Base-by-base conservation (phyloP, 257 asterid genomes). In the Datura wrightii region DNA sequence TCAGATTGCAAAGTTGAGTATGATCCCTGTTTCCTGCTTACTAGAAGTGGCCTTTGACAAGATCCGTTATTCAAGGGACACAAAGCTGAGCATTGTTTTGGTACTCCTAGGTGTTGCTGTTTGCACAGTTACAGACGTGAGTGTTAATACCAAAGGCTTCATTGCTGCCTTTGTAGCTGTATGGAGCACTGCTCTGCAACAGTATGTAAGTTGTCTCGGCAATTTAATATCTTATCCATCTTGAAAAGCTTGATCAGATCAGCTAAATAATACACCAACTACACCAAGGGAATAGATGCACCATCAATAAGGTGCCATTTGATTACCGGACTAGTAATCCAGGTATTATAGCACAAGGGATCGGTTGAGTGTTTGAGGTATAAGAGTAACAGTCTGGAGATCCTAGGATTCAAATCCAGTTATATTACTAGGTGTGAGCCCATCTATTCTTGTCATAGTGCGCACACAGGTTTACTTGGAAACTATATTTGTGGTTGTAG, bases 1-100 rank as follows among this genome's bases (percentile, higher is more conserved):
- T 84, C 97, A 97, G 99, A 97, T 97, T 72, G 99, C 99, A 66
- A 97, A 97, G 88, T 89, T 97, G 90, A 97, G 95, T 84, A 95
- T 96, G 98, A 94, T 96, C 86, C 99, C 99, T 9, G 99, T 95
- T 79, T 94, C 98, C 85, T 95, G 99, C 93, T 89, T 95, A 88
- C 87, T 95, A 89, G 98, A 95, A 90, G 90, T 95, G 82, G 92
- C 93, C 70, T 78, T 78, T 52, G 82, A 78, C 65, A 78, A 78
- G 82, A 78, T 78, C 63, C 82, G 65, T 79, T 95, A 95, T 83
- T 95, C 99, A 3, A 92, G 98, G 89, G 94, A 94, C 88, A 95
- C 99, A 82, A 95, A 95, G 90, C 97, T 95, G 84, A 95, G 99
- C 91, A 95, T 95, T 85, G 85, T 85, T 48, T 65, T 94, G 86